Percentiles rank a stretch among this genome's conserved stretches.
These are phyloP conservation scores for Auxenochlorella pyrenoidosa DNA, from an alignment of 139 green algal species.

Conservation along the genomic window DNA sequence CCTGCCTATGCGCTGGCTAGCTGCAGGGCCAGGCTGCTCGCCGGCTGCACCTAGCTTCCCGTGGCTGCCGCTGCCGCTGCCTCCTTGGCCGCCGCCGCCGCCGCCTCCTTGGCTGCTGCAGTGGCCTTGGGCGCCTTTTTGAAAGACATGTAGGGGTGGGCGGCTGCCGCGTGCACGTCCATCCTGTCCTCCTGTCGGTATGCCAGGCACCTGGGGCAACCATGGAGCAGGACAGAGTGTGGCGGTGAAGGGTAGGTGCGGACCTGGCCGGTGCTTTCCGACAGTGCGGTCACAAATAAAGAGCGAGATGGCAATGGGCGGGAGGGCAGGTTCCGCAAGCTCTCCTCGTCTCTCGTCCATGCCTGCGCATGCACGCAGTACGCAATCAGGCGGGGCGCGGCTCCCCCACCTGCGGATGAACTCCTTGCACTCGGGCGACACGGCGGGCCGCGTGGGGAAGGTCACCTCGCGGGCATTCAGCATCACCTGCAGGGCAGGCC, in stretches of 20 bases:
- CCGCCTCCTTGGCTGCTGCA: neutral
- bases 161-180: constrained; percentile 74
- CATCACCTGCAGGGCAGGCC: constrained; percentile 55
- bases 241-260: too few species aligned
- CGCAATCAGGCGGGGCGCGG: too few species aligned
- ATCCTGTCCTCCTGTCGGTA: constrained; percentile 68
- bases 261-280: too few species aligned
- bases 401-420: constrained; percentile 77
- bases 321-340: too few species aligned
- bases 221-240: neutral
- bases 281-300: too few species aligned
- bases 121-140: constrained; percentile 29
- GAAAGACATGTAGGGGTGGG: constrained; percentile 73
- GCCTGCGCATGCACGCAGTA: too few species aligned
- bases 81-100: neutral
- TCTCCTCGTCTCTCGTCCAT: too few species aligned
- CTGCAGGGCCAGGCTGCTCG: too few species aligned
- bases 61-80: neutral
- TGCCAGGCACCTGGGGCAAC: constrained; percentile 68
- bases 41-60: neutral
- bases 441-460: constrained; percentile 78
- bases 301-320: too few species aligned
- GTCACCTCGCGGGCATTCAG: constrained; percentile 65
- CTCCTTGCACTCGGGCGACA: constrained; percentile 86
- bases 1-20: too few species aligned